Percentiles rank a stretch among this genome's conserved stretches.
Evolutionary conservation across 2,329 filamentous ascomycete species (phyloP).

Genomic region (Trichoderma hamatum): DNA sequence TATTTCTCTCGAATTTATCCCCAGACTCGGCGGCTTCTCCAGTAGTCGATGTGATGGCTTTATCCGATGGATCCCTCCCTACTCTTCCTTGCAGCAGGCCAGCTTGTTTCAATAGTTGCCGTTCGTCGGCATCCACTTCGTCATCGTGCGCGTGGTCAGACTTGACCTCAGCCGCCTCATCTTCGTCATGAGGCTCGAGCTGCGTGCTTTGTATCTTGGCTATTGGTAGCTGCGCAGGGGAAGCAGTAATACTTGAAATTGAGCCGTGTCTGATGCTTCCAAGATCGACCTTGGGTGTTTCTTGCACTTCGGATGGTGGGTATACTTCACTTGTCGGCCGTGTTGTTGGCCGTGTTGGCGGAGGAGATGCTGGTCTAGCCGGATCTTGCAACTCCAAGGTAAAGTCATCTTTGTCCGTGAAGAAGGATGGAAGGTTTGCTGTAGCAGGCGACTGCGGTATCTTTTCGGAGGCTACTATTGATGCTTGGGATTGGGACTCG

Average conservation of each 20-base stretch:
- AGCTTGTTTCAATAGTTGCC: slow-evolving; percentile 67
- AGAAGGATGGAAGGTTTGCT: slow-evolving; percentile 31
- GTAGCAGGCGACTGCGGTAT: slow-evolving; percentile 28
- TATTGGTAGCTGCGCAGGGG: slow-evolving; percentile 34
- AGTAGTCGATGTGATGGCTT: slow-evolving; percentile 41
- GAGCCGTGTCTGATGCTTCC: slow-evolving; percentile 38
- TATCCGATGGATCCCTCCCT: slow-evolving; percentile 39
- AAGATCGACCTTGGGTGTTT: slow-evolving; percentile 32
- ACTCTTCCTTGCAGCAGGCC: slow-evolving; percentile 59
- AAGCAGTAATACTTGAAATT: slow-evolving; percentile 38
- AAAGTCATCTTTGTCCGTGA: slow-evolving; percentile 31
- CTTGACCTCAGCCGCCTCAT: slow-evolving; percentile 11
- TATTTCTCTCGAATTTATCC: slow-evolving; percentile 62
- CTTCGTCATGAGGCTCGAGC: slow-evolving; percentile 30
- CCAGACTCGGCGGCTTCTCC: slow-evolving; percentile 37
- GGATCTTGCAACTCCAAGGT: slow-evolving; percentile 35
- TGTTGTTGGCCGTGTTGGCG: slow-evolving; percentile 39
- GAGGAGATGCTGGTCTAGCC: slow-evolving; percentile 37
- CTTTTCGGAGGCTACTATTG: slow-evolving; percentile 33
- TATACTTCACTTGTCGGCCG: slow-evolving; percentile 31
- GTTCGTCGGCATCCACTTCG: slow-evolving; percentile 67
- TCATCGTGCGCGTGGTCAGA: slow-evolving; percentile 43
- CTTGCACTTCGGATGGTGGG: slow-evolving; percentile 35
- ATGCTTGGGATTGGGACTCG: slow-evolving; percentile 28
- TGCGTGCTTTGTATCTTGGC: slow-evolving; percentile 32